These are phyloP conservation scores for Nicotiana tabacum DNA, from an alignment of 257 asterid species.

Conservation along the genomic window DNA sequence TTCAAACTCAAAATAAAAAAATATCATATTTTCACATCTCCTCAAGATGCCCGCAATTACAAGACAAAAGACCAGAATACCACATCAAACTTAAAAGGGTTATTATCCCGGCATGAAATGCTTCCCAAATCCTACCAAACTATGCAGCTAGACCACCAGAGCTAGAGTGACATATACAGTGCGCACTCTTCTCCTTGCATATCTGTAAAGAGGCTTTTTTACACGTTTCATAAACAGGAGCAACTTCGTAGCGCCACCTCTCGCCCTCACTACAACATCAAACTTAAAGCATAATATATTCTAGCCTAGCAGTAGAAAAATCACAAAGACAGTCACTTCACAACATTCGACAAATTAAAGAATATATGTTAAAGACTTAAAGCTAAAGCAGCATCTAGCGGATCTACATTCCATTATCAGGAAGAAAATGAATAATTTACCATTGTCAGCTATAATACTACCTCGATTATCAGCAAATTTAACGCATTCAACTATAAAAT, in stretches of 20 bases:
- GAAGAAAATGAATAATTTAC: neutral
- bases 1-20: neutral
- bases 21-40: neutral
- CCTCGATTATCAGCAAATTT: neutral
- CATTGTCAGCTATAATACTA: neutral
- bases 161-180: neutral
- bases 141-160: neutral
- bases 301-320: neutral
- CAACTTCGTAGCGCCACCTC: neutral
- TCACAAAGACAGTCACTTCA: neutral
- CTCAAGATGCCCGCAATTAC: neutral
- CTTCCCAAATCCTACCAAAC: neutral
- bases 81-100: neutral
- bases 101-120: too few relatives aligned
- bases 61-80: neutral
- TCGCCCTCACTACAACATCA: neutral
- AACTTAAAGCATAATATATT: neutral
- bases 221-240: neutral
- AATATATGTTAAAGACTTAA: neutral
- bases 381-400: neutral
- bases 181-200: neutral
- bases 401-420: conserved; percentile 4
- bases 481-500: neutral
- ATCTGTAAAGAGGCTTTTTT: neutral
- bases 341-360: neutral